phyloP scores from a whole-genome alignment of 305 asterid genomes.

The Solanum hybrid region DNA sequence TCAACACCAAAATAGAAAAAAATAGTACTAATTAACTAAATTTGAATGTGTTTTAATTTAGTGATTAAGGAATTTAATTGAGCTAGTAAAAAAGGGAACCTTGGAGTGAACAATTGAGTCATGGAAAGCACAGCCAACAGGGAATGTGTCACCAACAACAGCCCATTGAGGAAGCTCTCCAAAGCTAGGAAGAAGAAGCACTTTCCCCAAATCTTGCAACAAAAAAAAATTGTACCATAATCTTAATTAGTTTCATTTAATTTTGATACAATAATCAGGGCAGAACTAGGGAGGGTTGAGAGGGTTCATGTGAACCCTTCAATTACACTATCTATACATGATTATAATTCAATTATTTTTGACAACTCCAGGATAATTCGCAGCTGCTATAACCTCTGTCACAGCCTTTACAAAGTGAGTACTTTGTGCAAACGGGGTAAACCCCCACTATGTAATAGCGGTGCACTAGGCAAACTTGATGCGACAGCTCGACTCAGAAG shows the following conservation, averaged over 20 bases:
- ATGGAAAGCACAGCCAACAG: conserved; percentile 46
- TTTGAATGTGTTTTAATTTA: not conserved
- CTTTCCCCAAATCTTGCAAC: conserved; percentile 68
- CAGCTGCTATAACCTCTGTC: too few species aligned
- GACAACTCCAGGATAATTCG: too few species aligned
- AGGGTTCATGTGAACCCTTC: not conserved
- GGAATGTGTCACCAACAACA: conserved; percentile 70
- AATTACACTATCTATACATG: not conserved
- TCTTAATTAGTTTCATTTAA: not conserved
- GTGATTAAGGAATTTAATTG: not conserved
- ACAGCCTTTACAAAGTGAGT: too few species aligned
- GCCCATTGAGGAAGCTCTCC: conserved; percentile 89
- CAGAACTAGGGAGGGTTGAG: not conserved
- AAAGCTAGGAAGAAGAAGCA: conserved; percentile 20
- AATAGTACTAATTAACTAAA: not conserved
- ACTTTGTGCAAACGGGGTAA: too few species aligned
- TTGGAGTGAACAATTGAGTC: conserved; percentile 45
- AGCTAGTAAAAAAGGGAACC: conserved; percentile 12
- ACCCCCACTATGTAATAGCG: too few species aligned
- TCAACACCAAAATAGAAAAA: not conserved
- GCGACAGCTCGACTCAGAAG: too few species aligned
- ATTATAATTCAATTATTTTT: too few species aligned
- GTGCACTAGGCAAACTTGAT: too few species aligned
- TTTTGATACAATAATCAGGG: not conserved
- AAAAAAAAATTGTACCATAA: not conserved